Base-by-base conservation (phyloP, 331 rosid species). In the Malus hybrid region DNA sequence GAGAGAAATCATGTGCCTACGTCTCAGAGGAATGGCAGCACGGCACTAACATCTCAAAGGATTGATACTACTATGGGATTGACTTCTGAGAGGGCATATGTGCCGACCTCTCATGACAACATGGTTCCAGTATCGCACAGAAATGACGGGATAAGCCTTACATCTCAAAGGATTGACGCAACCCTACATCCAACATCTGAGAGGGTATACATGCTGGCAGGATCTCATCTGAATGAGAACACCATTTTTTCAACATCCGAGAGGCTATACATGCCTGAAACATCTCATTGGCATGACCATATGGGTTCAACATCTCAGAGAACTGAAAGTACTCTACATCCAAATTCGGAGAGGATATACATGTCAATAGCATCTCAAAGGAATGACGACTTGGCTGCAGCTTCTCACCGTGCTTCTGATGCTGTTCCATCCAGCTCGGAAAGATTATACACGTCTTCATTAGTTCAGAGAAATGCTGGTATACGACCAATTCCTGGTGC, bases 181-280 rank as follows among this genome's bases (percentile, higher is more conserved):
- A 12, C 73, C 28, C 50, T 61, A 63, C 85, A 76, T 83, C 76
- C 80, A 56, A 70, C 77, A 48, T 73, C 87, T 2, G 86, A 82
- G 61, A 42, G 84, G 61, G 75, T 80, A 46, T 81, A 69, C 80
- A 74, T 78, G 76, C 57, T 85, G 34, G 74, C 79, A 75, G 42
- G 84, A 16, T 77, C 88, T 70, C 90, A 81, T 69, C 63, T 84
- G 82, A 86, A 75, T 67, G 80, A 84, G 46, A 39, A 39, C 61
- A 55, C 76, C 76, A n/a, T 88, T 80, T 86, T 88, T 79, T 69
- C 89, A 56, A 60, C 89, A 63, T 82, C 88, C 29, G 94, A 82
- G 80, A 85, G 87, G 85, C 76, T 81, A 24, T 83, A 76, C 79
- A 75, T 67, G 79, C 67, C 89, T 64, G 76, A 80, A 42, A 69